phyloP scores from a whole-genome alignment of 495 filamentous ascomycete species.

The Thermothielavioides terrestris region DNA sequence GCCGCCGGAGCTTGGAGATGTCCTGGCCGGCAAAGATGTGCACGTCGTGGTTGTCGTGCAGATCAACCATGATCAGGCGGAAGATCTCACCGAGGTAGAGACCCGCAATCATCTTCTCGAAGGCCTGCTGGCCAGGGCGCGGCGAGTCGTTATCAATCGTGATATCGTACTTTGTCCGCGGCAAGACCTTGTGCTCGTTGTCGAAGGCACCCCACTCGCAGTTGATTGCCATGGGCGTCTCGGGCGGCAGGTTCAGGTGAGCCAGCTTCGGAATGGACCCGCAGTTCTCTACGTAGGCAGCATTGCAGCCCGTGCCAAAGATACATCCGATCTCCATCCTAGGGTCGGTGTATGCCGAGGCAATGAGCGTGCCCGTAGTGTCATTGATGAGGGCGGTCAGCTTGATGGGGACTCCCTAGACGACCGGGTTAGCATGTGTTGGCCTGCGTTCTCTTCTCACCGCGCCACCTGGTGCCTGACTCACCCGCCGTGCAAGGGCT shows the following conservation, averaged over 20 bases:
- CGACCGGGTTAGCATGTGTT: background rate
- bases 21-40: slow-evolving; percentile 80
- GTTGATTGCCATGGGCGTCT: slow-evolving; percentile 94
- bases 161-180: slow-evolving; percentile 75
- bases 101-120: slow-evolving; percentile 97
- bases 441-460: background rate
- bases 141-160: slow-evolving; percentile 89
- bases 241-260: slow-evolving; percentile 82
- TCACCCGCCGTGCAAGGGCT: slow-evolving; percentile 67
- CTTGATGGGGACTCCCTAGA: slow-evolving; percentile 80
- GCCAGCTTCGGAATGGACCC: slow-evolving; percentile 91
- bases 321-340: slow-evolving; percentile 94
- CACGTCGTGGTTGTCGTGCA: slow-evolving; percentile 66
- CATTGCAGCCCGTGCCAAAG: slow-evolving; percentile 97
- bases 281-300: slow-evolving; percentile 92
- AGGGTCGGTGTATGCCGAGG: slow-evolving; percentile 87
- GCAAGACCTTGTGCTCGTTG: slow-evolving; percentile 89
- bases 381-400: slow-evolving; percentile 93
- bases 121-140: slow-evolving; percentile 88
- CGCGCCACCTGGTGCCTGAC: slow-evolving; percentile 16
- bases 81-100: slow-evolving; percentile 94
- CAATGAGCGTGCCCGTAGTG: slow-evolving; percentile 98
- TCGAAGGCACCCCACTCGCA: slow-evolving; percentile 99
- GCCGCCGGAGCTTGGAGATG: slow-evolving; percentile 63
- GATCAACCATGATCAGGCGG: slow-evolving; percentile 77